Base-by-base conservation (phyloP, 2,329 filamentous ascomycete genomes). In the Botrytis tulipae region DNA sequence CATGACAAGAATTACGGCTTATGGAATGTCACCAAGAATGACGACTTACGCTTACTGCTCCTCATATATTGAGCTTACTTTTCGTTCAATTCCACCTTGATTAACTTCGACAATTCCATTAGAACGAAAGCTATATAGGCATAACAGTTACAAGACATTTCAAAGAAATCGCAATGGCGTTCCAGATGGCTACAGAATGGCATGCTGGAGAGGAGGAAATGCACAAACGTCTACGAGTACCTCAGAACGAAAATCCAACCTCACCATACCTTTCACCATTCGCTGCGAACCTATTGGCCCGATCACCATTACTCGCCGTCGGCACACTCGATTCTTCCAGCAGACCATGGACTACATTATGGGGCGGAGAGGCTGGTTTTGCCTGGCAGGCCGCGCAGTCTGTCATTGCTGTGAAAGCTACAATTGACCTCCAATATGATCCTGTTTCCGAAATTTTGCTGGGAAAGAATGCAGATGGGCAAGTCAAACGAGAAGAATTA, bases 261-360 rank as follows among this genome's bases (percentile, higher is more conserved):
- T 82, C 86, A 0, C 84, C 86, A 0, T 89, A 89, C 70, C 85
- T 96, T 1, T 89, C 89, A 0, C 84, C 85, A 12, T 85, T 88
- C 16, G 90, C 91, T 44, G 88, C 85, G 1, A 83, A 85, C 75
- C 86, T 92, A 76, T 84, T 94, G 5, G 84, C 86, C 70, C 82
- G 83, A 32, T 90, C 89, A 0, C 89, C 92, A 1, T 84, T 95
- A 12, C 84, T 95, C 16, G 92, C 92, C 0, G 82, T 96, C 32
- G 93, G 93, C 1, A 88, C 92, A 0, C 82, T 94, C 1, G 93
- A 96, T 79, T 81, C 83, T 2, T 79, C 88, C 25, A 86, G 86
- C 3, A 84, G 88, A 37, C 93, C 92, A 2, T 96, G 93, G 93
- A 92, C 91, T 20, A 91, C 91, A 0, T 76, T 96, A 18, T 92